Percentiles rank a stretch among this genome's conserved stretches.
phyloP scores from a whole-genome alignment of 2,329 filamentous ascomycete genomes.

The Magnaporthiopsis poae region DNA sequence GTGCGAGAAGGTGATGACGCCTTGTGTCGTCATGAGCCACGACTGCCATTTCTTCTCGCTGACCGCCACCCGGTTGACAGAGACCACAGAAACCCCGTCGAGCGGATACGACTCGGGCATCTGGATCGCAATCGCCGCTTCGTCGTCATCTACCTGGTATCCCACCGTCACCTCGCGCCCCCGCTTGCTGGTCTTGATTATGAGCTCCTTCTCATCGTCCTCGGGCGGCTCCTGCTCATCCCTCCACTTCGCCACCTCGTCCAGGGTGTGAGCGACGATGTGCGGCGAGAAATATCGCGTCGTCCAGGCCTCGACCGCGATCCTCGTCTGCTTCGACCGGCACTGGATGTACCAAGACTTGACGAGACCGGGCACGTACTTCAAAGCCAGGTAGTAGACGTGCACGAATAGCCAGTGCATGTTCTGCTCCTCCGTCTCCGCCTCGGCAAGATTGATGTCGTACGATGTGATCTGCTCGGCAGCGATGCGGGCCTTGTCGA shows the following conservation, averaged over 20 bases:
- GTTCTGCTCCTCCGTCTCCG: conserved; percentile 58
- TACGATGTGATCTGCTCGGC: conserved; percentile 46
- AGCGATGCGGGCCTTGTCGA: conserved; percentile 57
- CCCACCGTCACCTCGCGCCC: conserved; percentile 70
- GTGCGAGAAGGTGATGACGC: conserved; percentile 88
- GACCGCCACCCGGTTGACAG: conserved; percentile 75
- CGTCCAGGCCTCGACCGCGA: conserved; percentile 75
- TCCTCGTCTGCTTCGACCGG: conserved; percentile 68
- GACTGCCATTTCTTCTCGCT: conserved; percentile 85
- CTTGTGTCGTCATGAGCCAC: conserved; percentile 81
- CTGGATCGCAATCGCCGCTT: conserved; percentile 70
- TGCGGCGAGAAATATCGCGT: conserved; percentile 69
- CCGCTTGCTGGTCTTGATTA: conserved; percentile 61
- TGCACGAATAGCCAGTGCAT: conserved; percentile 78
- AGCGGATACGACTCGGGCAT: conserved; percentile 78
- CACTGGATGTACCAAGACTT: conserved; percentile 78
- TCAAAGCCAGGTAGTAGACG: conserved; percentile 73
- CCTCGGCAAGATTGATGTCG: conserved; percentile 40
- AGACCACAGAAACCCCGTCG: conserved; percentile 63
- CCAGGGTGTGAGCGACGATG: conserved; percentile 55
- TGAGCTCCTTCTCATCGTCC: conserved; percentile 45
- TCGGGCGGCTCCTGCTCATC: conserved; percentile 37
- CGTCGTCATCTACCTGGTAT: conserved; percentile 80
- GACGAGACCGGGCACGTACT: conserved; percentile 66
- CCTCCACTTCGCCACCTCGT: conserved; percentile 60